Conservation (phyloP, 2,329 filamentous ascomycete genomes). For the Alternaria rosae region DNA sequence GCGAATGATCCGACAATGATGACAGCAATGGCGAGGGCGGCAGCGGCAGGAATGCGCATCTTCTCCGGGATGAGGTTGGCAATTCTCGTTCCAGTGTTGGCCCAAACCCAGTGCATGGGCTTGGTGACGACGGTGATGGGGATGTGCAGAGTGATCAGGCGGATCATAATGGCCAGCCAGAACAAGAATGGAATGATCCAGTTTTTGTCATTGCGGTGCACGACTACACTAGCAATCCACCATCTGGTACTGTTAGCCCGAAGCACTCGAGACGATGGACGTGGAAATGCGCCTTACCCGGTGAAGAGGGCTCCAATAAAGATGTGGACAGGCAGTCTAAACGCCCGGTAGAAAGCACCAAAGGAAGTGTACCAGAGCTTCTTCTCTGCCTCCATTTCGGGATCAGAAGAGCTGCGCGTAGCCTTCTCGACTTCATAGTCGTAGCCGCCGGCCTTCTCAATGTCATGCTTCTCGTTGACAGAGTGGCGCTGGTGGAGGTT, state of each 20-base stretch:
- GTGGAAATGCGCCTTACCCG: conserved; percentile 51
- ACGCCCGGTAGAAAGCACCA: conserved; percentile 44
- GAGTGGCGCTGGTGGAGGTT: conserved; percentile 46
- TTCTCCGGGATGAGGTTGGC: conserved; percentile 71
- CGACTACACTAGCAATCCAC: conserved; percentile 78
- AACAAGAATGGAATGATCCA: conserved; percentile 87
- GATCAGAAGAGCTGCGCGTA: conserved; percentile 37
- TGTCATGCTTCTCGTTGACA: conserved; percentile 32
- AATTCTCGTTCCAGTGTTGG: conserved; percentile 66
- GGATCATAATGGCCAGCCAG: conserved; percentile 76
- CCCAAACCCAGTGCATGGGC: conserved; percentile 74
- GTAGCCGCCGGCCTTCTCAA: conserved; percentile 46
- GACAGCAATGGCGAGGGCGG: conserved; percentile 69
- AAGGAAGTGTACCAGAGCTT: conserved; percentile 27
- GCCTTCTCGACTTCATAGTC: conserved; percentile 53
- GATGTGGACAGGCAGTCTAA: conserved; percentile 52
- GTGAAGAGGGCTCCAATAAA: conserved; percentile 60
- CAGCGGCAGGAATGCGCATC: conserved; percentile 69
- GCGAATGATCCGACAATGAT: conserved; percentile 82
- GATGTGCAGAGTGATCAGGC: conserved; percentile 76
- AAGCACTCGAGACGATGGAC: conserved; percentile 1
- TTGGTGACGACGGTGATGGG: conserved; percentile 71
- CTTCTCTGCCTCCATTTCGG: conserved; percentile 25
- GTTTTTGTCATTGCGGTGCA: conserved; percentile 75
- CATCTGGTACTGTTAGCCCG: conserved; percentile 57